Conservation (phyloP, 352 stramenopile genomes). For the Pythium aquatile region DNA sequence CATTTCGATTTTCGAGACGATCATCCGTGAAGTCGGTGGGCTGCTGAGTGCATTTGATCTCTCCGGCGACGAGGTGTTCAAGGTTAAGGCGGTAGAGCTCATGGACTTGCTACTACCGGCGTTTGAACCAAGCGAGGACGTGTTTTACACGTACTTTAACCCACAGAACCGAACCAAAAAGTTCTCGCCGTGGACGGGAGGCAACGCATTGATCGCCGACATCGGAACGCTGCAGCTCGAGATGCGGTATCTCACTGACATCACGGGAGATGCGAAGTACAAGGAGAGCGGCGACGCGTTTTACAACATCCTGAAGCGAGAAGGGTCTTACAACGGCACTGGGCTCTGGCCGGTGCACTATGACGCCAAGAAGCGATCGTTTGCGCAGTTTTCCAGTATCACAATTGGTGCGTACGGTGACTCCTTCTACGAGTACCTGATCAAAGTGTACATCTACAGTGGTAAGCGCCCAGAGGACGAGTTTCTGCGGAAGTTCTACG, state of each 20-base stretch:
- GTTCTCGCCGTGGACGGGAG: slow-evolving; percentile 27
- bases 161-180: slow-evolving; percentile 61
- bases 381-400: slow-evolving; percentile 42
- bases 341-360: slow-evolving; percentile 91
- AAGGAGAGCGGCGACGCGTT: slow-evolving; percentile 72
- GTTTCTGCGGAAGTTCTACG: slow-evolving; percentile 89
- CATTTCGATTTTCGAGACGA: slow-evolving; percentile 98
- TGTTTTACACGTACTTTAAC: slow-evolving; percentile 91
- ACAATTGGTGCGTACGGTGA: slow-evolving; percentile 95
- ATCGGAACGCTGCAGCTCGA: slow-evolving; percentile 86
- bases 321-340: slow-evolving; percentile 67
- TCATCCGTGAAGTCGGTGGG: slow-evolving; percentile 97
- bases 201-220: slow-evolving; percentile 75
- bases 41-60: slow-evolving; percentile 96
- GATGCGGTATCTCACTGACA: slow-evolving; percentile 71
- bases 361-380: slow-evolving; percentile 35
- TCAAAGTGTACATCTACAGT: slow-evolving; percentile 98
- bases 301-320: slow-evolving; percentile 66
- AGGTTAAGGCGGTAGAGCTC: slow-evolving; percentile 92
- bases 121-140: slow-evolving; percentile 87
- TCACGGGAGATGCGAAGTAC: slow-evolving; percentile 79
- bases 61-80: slow-evolving; percentile 83
- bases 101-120: slow-evolving; percentile 87
- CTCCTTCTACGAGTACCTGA: slow-evolving; percentile 98
- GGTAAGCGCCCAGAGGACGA: slow-evolving; percentile 67